A percentile compares a stretch with the other conserved stretches of the same genome.
phyloP scores from a whole-genome alignment of 352 stramenopile genomes.

The Globisporangium megalacanthum region DNA sequence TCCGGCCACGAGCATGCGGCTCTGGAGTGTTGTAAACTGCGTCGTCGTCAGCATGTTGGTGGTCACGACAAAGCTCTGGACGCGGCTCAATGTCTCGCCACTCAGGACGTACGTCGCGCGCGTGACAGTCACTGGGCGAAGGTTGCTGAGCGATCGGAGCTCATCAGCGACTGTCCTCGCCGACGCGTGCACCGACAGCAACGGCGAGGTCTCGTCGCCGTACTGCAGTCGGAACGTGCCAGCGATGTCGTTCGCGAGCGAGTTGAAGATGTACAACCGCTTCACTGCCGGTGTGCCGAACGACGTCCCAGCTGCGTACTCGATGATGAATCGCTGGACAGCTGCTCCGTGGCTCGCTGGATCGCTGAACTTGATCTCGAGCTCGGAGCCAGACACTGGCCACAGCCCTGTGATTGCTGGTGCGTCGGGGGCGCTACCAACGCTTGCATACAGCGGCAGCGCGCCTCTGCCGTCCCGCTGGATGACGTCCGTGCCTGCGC shows the following conservation, averaged over 20 bases:
- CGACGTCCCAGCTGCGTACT: slow-evolving; percentile 41
- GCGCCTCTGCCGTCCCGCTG: slow-evolving; percentile 54
- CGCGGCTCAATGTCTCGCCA: slow-evolving; percentile 24
- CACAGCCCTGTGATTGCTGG: slow-evolving; percentile 34
- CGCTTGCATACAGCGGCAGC: slow-evolving; percentile 34
- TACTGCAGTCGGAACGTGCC: slow-evolving; percentile 72
- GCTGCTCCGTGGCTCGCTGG: slow-evolving; percentile 23
- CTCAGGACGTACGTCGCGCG: slow-evolving; percentile 46
- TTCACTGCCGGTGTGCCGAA: slow-evolving; percentile 50
- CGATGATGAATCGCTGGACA: slow-evolving; percentile 49
- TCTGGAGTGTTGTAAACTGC: slow-evolving; percentile 25
- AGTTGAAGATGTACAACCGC: slow-evolving; percentile 41
- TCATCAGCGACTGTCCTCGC: slow-evolving; percentile 26
- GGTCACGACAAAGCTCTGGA: slow-evolving; percentile 26
- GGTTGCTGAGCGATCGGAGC: slow-evolving; percentile 32
- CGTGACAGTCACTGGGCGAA: slow-evolving; percentile 45
- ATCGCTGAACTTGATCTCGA: slow-evolving; percentile 27
- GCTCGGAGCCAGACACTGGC: slow-evolving; percentile 55
- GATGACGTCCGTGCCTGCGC: slow-evolving; percentile 45
- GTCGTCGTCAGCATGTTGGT: slow-evolving; percentile 42
- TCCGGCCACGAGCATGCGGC: slow-evolving; percentile 29
- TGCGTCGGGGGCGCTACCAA: slow-evolving; percentile 27
- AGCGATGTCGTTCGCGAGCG: slow-evolving; percentile 40
- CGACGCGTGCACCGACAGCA: slow-evolving; percentile 51
- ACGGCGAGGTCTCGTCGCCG: slow-evolving; percentile 33